Evolutionary conservation across 495 filamentous ascomycete species (phyloP), one percentile per base, ranked within the genome.

Genomic region (Penicillium arizonense): DNA sequence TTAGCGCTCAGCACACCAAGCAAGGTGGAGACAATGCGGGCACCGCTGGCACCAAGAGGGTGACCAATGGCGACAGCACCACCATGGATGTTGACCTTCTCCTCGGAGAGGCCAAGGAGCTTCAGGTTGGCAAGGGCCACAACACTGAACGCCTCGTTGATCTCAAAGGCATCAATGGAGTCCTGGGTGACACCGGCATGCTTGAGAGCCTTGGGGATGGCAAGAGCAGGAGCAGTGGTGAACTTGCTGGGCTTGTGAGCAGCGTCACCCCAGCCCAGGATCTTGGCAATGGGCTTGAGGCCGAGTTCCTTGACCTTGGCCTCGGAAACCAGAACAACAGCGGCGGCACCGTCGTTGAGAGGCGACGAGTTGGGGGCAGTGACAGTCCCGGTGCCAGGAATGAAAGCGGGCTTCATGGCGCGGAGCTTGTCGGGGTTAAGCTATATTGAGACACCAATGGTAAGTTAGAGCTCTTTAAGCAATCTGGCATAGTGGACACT

Each of bases 61-160:
- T 98, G 94, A 47, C 94, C 94, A 60, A 98, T 85, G 59, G 94
- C 94, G 36, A 98, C 94, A 39, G 95, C 89, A 62, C 94, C 94
- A 55, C 94, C 94, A 59, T 95, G 92, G 20, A 96, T 77, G 73
- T 98, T 98, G 55, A 98, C 93, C 75, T 93, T 96, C 33, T 90
- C 88, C 57, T 89, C 84, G 43, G 78, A 74, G 41, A 98, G 67
- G 45, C 75, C 77, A 28, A 98, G 84, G 35, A 97, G 64, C 79
- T 97, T 96, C 75, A 96, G 81, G 74, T 98, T 98, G 51, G 94
- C 93, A 42, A 97, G 76, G 13, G 94, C 92, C 40, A 98, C 94
- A 21, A 98, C 94, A 38, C 87, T 91, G 80, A 98, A 98, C 5
- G 94, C 94, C 76, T 98, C 94, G 73, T 98, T 98, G 79, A 98